Evolutionary conservation across 768 basidiomycete genomes (phyloP).

Genomic region (Podaxis sp.): DNA sequence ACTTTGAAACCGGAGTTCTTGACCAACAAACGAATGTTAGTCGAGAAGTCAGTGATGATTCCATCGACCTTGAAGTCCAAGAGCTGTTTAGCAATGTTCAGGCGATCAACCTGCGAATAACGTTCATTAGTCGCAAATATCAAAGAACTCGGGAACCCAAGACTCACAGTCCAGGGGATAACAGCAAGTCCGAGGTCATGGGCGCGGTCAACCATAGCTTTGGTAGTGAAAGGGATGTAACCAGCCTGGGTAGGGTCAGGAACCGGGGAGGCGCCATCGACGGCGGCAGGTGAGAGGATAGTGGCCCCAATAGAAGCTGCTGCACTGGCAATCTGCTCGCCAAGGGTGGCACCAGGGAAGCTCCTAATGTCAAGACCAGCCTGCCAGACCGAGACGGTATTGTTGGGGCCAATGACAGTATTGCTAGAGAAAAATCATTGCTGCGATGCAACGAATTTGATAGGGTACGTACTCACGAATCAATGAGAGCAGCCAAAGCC

Average conservation of each 20-base stretch:
- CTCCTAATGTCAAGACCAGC: conserved; percentile 61
- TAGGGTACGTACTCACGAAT: conserved; percentile 43
- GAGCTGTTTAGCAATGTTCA: conserved; percentile 62
- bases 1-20: conserved; percentile 52
- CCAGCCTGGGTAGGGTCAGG: conserved; percentile 44
- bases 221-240: conserved; percentile 59
- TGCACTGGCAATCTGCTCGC: conserved; percentile 64
- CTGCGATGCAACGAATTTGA: neutral
- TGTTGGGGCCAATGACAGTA: conserved; percentile 39
- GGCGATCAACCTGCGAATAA: conserved; percentile 51
- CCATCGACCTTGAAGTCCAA: conserved; percentile 67
- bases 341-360: conserved; percentile 63
- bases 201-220: conserved; percentile 65
- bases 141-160: neutral
- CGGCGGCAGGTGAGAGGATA: conserved; percentile 63
- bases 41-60: conserved; percentile 77
- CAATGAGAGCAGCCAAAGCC: conserved; percentile 62
- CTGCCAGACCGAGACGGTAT: conserved; percentile 61
- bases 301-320: conserved; percentile 63
- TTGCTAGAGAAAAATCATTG: conserved; percentile 27
- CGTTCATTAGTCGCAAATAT: neutral
- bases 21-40: conserved; percentile 54
- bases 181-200: conserved; percentile 63
- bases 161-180: conserved; percentile 72
- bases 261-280: conserved; percentile 35